phyloP scores from a whole-genome alignment of 2,329 filamentous ascomycete species.

The Dendrostoma leiphaemia region DNA sequence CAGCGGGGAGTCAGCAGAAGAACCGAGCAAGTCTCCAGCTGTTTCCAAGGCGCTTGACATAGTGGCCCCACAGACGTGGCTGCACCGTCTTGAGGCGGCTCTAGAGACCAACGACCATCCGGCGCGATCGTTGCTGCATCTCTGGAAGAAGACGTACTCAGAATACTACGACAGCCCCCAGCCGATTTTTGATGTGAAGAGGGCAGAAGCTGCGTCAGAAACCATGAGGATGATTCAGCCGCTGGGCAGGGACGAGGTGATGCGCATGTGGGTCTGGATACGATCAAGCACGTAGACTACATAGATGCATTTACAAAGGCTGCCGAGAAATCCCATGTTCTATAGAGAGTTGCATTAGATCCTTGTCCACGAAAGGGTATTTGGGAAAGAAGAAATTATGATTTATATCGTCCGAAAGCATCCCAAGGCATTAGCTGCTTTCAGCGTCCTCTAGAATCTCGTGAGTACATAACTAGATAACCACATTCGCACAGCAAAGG shows the following conservation, averaged over 20 bases:
- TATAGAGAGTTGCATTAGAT: too few relatives aligned
- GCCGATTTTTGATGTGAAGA: conserved; percentile 31
- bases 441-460: too few relatives aligned
- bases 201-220: conserved; percentile 31
- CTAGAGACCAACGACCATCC: conserved; percentile 35
- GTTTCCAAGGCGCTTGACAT: conserved; percentile 17
- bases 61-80: conserved; percentile 39
- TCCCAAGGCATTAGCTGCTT: too few relatives aligned
- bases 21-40: neutral
- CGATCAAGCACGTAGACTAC: conserved; percentile 14
- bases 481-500: too few relatives aligned
- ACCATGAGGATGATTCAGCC: conserved; percentile 34
- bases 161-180: conserved; percentile 2
- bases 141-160: conserved; percentile 46
- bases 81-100: conserved; percentile 34
- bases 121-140: conserved; percentile 39
- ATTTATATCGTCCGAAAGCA: too few relatives aligned
- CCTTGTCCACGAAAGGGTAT: too few relatives aligned
- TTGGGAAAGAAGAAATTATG: too few relatives aligned
- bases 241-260: conserved; percentile 25
- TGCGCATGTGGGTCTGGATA: conserved; percentile 35
- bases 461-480: too few relatives aligned
- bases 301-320: neutral
- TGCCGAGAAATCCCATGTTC: too few relatives aligned
- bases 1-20: conserved; percentile 20